phyloP scores from a whole-genome alignment of 1,284 basidiomycete genomes.

The Termitomyces sp. region DNA sequence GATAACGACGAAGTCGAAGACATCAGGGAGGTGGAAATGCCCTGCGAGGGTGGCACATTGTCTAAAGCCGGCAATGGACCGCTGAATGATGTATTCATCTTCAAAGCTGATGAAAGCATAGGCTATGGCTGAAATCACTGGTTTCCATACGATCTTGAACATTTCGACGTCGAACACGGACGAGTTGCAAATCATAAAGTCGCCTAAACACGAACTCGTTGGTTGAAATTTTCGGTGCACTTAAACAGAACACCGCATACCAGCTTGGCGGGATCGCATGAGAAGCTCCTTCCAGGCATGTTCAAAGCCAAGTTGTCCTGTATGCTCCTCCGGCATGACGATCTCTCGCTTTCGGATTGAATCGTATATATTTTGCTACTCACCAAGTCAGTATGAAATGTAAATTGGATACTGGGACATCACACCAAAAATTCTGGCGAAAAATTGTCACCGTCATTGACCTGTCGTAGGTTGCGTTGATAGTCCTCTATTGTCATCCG shows the following conservation, averaged over 20 bases:
- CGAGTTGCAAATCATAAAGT: slow-evolving; percentile 77
- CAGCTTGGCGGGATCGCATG: slow-evolving; percentile 74
- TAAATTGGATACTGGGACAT: not conserved
- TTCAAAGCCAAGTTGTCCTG: slow-evolving; percentile 95
- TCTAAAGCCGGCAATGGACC: slow-evolving; percentile 90
- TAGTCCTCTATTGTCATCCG: slow-evolving; percentile 97
- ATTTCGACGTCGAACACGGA: slow-evolving; percentile 84
- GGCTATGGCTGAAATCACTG: slow-evolving; percentile 86
- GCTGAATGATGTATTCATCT: slow-evolving; percentile 95
- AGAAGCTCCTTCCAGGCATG: slow-evolving; percentile 98
- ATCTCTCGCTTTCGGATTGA: slow-evolving; percentile 94
- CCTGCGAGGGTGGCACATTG: slow-evolving; percentile 94
- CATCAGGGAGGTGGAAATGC: slow-evolving; percentile 85
- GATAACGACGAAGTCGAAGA: slow-evolving; percentile 94
- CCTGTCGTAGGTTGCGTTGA: slow-evolving; percentile 86
- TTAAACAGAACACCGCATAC: slow-evolving; percentile 33
- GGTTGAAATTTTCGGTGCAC: slow-evolving; percentile 5
- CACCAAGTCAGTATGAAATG: slow-evolving; percentile 9
- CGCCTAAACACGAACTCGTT: slow-evolving; percentile 40
- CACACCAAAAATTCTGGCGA: slow-evolving; percentile 77
- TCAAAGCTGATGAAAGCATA: slow-evolving; percentile 94
- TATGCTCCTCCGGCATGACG: slow-evolving; percentile 97
- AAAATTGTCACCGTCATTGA: slow-evolving; percentile 87
- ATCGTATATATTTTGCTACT: slow-evolving; percentile 85
- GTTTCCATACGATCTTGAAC: slow-evolving; percentile 91